A percentile compares a stretch with the other conserved stretches of the same genome.
Evolutionary conservation across 23 red algal species (phyloP).

Genomic region (Chondrus crispus): DNA sequence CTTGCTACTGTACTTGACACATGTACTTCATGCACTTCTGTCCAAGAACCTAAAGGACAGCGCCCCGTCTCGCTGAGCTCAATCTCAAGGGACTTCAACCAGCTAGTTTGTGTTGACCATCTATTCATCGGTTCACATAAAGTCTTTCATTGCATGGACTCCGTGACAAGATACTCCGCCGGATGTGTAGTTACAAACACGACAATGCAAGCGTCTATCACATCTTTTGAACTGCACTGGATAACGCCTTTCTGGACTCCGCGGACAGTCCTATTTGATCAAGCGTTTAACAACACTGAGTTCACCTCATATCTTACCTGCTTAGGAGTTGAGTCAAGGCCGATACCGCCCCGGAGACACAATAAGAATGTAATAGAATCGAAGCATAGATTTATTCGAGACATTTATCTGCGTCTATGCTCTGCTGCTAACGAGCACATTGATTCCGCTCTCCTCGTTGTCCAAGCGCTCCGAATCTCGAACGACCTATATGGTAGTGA

Average conservation of each 20-base stretch:
- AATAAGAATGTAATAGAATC: conserved; percentile 57
- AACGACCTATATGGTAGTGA: conserved; percentile 45
- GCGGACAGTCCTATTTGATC: neutral
- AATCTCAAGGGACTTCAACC: neutral
- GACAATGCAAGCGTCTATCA: neutral
- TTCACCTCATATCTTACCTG: conserved; percentile 9
- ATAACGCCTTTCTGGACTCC: conserved; percentile 4
- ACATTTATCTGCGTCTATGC: conserved; percentile 3
- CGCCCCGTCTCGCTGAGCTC: neutral
- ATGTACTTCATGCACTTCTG: neutral
- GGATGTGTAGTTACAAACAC: neutral
- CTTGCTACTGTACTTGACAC: neutral
- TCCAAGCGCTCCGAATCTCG: neutral
- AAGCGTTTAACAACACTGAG: neutral
- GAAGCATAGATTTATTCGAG: conserved; percentile 35
- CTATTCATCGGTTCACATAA: neutral
- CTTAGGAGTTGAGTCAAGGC: neutral
- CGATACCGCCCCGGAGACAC: conserved; percentile 25
- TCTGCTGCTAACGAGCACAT: neutral
- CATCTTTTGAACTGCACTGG: neutral
- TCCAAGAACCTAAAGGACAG: neutral
- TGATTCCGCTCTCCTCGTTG: neutral
- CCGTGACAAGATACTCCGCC: neutral
- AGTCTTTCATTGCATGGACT: conserved; percentile 14
- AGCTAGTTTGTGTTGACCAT: neutral